Evolutionary conservation across 257 asterid genomes (phyloP), one percentile per base, ranked within the genome.

Genomic region (Leonotis leonurus): DNA sequence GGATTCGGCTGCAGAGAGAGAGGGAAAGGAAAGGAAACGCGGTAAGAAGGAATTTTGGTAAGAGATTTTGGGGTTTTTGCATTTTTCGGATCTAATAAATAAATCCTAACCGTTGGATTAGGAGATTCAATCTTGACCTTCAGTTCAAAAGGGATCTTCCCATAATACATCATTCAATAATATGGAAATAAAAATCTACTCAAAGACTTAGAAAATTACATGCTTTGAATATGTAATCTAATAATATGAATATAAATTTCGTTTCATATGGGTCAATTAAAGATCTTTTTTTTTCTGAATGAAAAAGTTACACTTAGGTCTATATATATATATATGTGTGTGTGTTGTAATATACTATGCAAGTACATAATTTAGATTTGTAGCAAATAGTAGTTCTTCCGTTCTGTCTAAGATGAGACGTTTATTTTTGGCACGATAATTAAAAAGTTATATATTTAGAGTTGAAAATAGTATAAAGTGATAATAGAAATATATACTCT

Each of bases 51-150:
- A 45, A n/a, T 21, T 69, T 59, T 45, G 64, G 75, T 35, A 41
- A 72, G 62, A 63, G 75, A 45, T 8, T 21, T 26, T 25, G 24
- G 30, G 68, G 46, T 14, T 32, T 48, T 64, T 37, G 27, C 11
- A 36, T n/a, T n/a, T n/a, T n/a, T n/a, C n/a, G 40, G 8, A 14
- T 26, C 63, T 1, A 11, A 33, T 6, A 41, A 20, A 70, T 53
- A 10, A 32, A 29, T 39, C 20, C 51, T 14, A 24, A 46, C 70
- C 73, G 67, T 60, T 41, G 0, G 25, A 29, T 69, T 21, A 6
- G 48, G 26, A 18, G 60, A 50, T 41, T 52, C 50, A 64, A 70
- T 60, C 82, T 57, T 50, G 58, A 46, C 53, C 75, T 70, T 65
- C 37, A 39, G 12, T 29, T 40, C 5, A 14, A 53, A 27, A 4